Evolutionary conservation across 768 basidiomycete genomes (phyloP).

Genomic region (Lyophyllum semitale): DNA sequence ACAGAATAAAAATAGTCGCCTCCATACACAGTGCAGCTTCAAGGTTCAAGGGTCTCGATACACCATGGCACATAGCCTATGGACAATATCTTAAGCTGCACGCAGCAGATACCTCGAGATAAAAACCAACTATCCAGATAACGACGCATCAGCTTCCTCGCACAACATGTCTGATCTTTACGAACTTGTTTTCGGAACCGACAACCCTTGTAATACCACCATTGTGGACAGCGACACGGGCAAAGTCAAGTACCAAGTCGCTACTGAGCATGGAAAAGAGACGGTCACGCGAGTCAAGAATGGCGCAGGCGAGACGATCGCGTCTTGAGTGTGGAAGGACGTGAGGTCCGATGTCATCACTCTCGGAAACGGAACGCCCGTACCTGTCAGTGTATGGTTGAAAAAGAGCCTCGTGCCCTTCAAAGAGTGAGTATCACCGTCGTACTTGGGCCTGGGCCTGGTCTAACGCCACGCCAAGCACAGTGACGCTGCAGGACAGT

Average conservation of each 20-base stretch:
- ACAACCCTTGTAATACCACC: conserved; percentile 44
- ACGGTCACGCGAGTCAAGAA: conserved; percentile 34
- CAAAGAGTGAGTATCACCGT: conserved; percentile 31
- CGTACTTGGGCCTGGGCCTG: not conserved
- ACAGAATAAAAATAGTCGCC: no score
- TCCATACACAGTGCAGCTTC: no score
- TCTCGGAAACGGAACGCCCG: conserved; percentile 29
- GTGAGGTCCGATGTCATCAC: conserved; percentile 38
- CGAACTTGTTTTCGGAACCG: conserved; percentile 36
- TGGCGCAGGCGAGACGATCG: conserved; percentile 32
- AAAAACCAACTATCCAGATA: not conserved
- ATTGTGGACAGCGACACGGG: conserved; percentile 31
- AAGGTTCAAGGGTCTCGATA: no score
- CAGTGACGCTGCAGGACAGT: conserved; percentile 36
- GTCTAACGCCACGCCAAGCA: conserved; percentile 25
- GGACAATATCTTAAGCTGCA: no score
- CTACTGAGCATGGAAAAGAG: conserved; percentile 30
- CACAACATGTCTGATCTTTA: conserved; percentile 17
- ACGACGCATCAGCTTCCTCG: not conserved
- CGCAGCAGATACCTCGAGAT: no score
- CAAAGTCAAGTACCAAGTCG: conserved; percentile 35
- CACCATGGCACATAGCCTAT: no score
- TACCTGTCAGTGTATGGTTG: conserved; percentile 38
- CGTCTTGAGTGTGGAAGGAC: conserved; percentile 40
- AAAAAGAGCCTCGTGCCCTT: conserved; percentile 41